Evolutionary conservation across 495 filamentous ascomycete genomes (phyloP).

Genomic region (Neurospora africana): DNA sequence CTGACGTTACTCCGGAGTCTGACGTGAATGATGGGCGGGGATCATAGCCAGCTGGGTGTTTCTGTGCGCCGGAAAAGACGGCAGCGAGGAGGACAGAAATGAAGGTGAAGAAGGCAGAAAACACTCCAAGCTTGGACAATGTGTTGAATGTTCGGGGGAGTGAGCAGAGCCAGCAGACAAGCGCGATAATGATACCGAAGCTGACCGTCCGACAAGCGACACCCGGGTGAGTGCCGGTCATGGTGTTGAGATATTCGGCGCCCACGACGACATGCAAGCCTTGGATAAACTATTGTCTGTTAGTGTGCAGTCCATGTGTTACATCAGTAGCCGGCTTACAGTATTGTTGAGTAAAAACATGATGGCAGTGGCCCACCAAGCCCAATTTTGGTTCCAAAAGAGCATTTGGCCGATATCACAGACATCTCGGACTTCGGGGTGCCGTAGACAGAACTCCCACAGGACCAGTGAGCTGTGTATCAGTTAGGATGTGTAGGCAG

Average conservation of each 20-base stretch:
- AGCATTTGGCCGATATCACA: conserved; percentile 87
- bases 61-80: conserved; percentile 65
- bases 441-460: conserved; percentile 79
- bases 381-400: conserved; percentile 67
- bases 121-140: conserved; percentile 63
- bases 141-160: conserved; percentile 72
- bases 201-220: conserved; percentile 57
- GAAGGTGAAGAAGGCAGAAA: conserved; percentile 76
- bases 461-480: conserved; percentile 51
- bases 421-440: conserved; percentile 80
- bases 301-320: not conserved
- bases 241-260: conserved; percentile 77
- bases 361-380: conserved; percentile 72
- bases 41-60: conserved; percentile 53
- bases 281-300: conserved; percentile 11
- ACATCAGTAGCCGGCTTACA: conserved; percentile 53
- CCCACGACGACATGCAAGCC: conserved; percentile 71
- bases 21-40: conserved; percentile 29
- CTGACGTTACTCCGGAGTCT: conserved; percentile 19
- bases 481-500: not conserved
- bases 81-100: conserved; percentile 71
- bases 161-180: conserved; percentile 65
- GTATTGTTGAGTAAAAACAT: conserved; percentile 93
- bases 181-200: conserved; percentile 56
- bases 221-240: conserved; percentile 42